phyloP scores from a whole-genome alignment of 1,284 basidiomycete genomes.

The Ganoderma leucocontextum region DNA sequence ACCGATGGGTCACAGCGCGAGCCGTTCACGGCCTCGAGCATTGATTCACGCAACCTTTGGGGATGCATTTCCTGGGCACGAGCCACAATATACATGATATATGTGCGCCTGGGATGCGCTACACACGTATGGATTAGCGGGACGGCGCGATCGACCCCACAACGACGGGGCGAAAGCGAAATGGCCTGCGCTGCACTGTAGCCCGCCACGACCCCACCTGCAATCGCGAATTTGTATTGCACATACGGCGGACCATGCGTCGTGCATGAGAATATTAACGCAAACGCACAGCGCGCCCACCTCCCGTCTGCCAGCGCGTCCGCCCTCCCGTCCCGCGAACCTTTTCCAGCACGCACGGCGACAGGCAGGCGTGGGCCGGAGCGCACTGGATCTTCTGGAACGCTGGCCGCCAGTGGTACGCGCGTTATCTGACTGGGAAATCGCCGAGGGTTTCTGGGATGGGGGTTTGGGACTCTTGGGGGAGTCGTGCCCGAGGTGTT shows the following conservation, averaged over 20 bases:
- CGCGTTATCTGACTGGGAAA: conserved; percentile 1
- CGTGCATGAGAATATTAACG: conserved; percentile 4
- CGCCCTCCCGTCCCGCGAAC: conserved; percentile 6
- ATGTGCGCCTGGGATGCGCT: neutral
- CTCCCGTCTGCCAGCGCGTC: neutral
- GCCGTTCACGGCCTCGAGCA: neutral
- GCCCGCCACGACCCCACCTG: conserved; percentile 2
- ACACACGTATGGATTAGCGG: neutral
- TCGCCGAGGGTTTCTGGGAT: neutral
- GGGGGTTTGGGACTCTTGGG: neutral
- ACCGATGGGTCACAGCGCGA: neutral
- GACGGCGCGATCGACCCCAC: neutral
- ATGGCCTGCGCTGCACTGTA: neutral
- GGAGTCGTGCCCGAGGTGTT: neutral
- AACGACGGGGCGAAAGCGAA: neutral
- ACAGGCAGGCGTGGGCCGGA: conserved; percentile 6
- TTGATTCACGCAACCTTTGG: neutral
- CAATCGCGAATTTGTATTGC: conserved; percentile 5
- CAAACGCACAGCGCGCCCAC: neutral
- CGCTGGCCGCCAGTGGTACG: neutral
- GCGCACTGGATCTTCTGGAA: conserved; percentile 8
- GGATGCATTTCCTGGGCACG: neutral
- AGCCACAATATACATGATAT: neutral
- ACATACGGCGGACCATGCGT: neutral
- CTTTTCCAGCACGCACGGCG: neutral